Percentiles rank a stretch among this genome's conserved stretches.
phyloP scores from a whole-genome alignment of 345 rosid genomes.

The Eucalyptus erythrocorys region DNA sequence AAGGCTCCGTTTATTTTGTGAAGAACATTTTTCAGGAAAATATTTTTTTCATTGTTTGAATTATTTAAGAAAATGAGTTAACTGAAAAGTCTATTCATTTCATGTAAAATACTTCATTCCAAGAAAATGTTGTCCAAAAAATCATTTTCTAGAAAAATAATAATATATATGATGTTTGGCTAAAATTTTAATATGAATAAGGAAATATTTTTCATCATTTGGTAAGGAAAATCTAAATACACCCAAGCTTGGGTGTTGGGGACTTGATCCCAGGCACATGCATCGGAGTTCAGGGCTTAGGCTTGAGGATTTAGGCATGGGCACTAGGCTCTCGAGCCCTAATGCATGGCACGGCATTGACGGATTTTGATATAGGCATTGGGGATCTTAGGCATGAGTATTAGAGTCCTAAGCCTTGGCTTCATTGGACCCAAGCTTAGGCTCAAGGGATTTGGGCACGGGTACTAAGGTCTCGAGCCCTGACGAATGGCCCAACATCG shows the following conservation, averaged over 20 bases:
- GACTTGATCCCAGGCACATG: neutral
- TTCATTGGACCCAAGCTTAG: no score
- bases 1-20: no score
- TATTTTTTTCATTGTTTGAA: rapidly evolving
- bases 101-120: rapidly evolving
- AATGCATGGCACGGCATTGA: neutral
- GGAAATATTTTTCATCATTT: rapidly evolving
- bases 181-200: no score
- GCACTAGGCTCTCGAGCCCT: neutral
- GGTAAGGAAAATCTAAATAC: neutral
- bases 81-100: rapidly evolving
- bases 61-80: neutral
- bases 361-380: neutral
- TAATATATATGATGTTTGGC: rapidly evolving
- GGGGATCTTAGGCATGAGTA: rapidly evolving
- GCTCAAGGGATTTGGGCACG: no score
- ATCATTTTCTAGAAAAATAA: no score
- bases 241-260: neutral
- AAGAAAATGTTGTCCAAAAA: no score
- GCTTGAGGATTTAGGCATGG: neutral
- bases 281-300: neutral
- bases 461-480: neutral
- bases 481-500: no score
- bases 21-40: no score
- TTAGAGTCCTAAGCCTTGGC: neutral